Conservation (phyloP, 768 basidiomycete genomes). For the Candolleomyces eurysporus region DNA sequence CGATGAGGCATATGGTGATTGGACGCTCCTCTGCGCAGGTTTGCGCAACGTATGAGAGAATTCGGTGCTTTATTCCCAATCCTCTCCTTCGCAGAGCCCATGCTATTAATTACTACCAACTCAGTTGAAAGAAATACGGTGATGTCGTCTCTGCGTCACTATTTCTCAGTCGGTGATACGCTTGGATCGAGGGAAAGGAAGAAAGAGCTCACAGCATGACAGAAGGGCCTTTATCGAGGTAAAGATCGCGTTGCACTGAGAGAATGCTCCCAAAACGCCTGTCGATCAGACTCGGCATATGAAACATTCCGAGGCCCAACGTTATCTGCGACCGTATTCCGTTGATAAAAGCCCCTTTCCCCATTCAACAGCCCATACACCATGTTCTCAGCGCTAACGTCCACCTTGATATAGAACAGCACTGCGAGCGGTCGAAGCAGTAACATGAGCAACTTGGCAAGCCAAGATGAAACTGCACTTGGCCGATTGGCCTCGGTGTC, state of each 20-base stretch:
- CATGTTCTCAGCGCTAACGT: slow-evolving; percentile 31
- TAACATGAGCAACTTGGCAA: slow-evolving; percentile 15
- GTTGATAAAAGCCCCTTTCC: slow-evolving; percentile 19
- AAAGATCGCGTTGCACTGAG: slow-evolving; percentile 6
- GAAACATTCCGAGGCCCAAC: slow-evolving; percentile 20
- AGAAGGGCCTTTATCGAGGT: neutral
- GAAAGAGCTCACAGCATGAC: neutral
- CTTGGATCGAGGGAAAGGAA: too few species aligned
- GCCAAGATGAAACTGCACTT: slow-evolving; percentile 7
- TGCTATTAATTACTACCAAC: too few species aligned
- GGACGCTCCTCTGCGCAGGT: too few species aligned
- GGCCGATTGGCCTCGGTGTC: slow-evolving; percentile 21
- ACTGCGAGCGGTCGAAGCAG: slow-evolving; percentile 19
- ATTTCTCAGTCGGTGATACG: too few species aligned
- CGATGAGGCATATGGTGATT: too few species aligned
- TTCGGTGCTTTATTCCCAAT: too few species aligned
- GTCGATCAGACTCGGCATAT: slow-evolving; percentile 11
- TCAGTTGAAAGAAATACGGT: too few species aligned
- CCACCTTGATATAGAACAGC: slow-evolving; percentile 18
- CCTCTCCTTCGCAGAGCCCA: too few species aligned
- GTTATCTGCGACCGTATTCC: slow-evolving; percentile 18
- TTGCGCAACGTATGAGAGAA: too few species aligned
- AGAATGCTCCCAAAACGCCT: slow-evolving; percentile 19
- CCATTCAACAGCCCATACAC: slow-evolving; percentile 26
- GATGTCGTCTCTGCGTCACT: too few species aligned